These are phyloP conservation scores for Huntiella moniliformis DNA, from an alignment of 2,329 filamentous ascomycete species.

Conservation along the genomic window DNA sequence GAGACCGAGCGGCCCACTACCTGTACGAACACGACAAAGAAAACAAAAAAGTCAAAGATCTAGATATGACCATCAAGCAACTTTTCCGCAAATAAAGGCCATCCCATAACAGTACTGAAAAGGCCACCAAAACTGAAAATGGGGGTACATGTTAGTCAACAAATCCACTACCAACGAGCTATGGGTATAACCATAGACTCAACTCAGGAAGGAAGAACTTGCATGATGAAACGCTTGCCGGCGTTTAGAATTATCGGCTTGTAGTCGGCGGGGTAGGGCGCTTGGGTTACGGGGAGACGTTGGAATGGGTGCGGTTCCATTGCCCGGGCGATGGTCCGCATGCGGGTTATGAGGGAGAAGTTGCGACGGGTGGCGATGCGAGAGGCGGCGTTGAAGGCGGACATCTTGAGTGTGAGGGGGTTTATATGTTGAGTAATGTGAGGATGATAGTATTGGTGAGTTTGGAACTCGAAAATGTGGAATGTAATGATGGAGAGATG, in stretches of 20 bases:
- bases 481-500: neutral
- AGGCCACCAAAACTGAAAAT: conserved; percentile 19
- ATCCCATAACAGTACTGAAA: conserved; percentile 19
- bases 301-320: conserved; percentile 22
- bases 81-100: conserved; percentile 18
- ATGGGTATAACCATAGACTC: neutral
- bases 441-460: neutral
- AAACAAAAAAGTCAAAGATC: no score
- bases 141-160: no score
- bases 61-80: conserved; percentile 18
- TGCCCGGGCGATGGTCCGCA: conserved; percentile 18
- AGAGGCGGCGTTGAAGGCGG: conserved; percentile 11
- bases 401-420: conserved; percentile 2
- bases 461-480: neutral
- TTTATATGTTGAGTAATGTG: neutral
- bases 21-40: no score
- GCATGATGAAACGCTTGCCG: conserved; percentile 18
- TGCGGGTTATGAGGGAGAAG: conserved; percentile 19
- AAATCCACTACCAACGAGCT: no score
- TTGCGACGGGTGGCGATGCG: conserved; percentile 18
- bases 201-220: conserved; percentile 13
- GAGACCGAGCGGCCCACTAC: no score
- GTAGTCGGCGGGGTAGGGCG: conserved; percentile 18
- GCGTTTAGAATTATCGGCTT: conserved; percentile 14
- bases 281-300: conserved; percentile 17